These are phyloP conservation scores for Xylona heveae DNA, from an alignment of 495 filamentous ascomycete species.

Conservation along the genomic window DNA sequence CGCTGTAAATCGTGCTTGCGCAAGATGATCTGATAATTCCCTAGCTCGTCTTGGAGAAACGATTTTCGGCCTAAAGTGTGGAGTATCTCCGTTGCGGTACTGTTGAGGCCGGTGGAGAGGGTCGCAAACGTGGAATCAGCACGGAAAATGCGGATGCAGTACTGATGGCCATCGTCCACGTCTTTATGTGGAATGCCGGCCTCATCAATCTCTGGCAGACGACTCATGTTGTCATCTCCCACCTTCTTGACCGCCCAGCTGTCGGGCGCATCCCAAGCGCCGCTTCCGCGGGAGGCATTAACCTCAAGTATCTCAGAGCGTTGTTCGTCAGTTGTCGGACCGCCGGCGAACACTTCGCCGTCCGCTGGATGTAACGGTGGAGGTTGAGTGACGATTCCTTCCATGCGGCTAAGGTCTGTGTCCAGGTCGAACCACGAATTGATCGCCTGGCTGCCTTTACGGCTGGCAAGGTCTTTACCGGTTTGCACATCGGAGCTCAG, in stretches of 20 bases:
- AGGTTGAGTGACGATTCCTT: slow-evolving; percentile 56
- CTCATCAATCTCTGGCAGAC: slow-evolving; percentile 38
- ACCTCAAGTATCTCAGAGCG: slow-evolving; percentile 11
- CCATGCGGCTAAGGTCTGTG: slow-evolving; percentile 64
- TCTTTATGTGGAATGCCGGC: slow-evolving; percentile 30
- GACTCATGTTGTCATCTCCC: slow-evolving; percentile 37
- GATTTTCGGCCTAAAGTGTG: slow-evolving; percentile 74
- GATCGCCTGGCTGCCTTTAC: too few species aligned
- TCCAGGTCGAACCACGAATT: slow-evolving; percentile 55
- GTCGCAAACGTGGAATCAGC: slow-evolving; percentile 87
- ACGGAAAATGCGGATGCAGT: slow-evolving; percentile 91
- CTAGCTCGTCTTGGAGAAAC: slow-evolving; percentile 66
- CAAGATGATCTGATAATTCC: slow-evolving; percentile 89
- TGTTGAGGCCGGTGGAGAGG: slow-evolving; percentile 55
- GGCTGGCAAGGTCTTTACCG: too few species aligned
- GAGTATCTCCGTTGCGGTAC: slow-evolving; percentile 69
- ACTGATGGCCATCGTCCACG: slow-evolving; percentile 44
- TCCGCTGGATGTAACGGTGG: slow-evolving; percentile 39
- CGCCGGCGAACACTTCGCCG: slow-evolving; percentile 28
- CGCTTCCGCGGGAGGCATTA: slow-evolving; percentile 14
- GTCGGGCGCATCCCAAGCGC: slow-evolving; percentile 73
- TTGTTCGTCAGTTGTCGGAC: slow-evolving; percentile 24
- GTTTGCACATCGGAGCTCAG: too few species aligned
- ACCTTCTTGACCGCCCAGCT: slow-evolving; percentile 72
- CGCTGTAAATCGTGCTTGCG: slow-evolving; percentile 79